These are phyloP conservation scores for Ephemerocybe angulata DNA, from an alignment of 768 basidiomycete species.

Conservation along the genomic window DNA sequence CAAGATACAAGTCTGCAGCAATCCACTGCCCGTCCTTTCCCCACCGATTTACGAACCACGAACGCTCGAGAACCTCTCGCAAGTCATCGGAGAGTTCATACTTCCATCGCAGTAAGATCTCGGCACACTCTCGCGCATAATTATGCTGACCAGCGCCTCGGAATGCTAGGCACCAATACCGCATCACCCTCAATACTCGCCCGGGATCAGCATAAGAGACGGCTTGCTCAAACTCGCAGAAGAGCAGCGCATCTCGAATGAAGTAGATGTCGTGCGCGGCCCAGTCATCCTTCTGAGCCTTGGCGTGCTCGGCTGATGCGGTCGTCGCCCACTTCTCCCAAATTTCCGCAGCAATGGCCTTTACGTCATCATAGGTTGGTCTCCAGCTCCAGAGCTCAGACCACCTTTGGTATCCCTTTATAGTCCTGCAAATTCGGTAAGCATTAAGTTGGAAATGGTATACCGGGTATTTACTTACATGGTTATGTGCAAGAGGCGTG, in stretches of 20 bases:
- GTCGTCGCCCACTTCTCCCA: not conserved
- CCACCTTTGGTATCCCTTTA: not conserved
- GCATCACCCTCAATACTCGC: conserved; percentile 22
- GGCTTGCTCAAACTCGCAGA: conserved; percentile 25
- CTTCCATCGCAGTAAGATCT: conserved; percentile 17
- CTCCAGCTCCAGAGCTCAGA: not conserved
- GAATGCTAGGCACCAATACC: conserved; percentile 24
- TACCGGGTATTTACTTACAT: conserved; percentile 15
- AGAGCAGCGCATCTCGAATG: conserved; percentile 26
- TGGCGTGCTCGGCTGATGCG: not conserved
- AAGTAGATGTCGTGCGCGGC: conserved; percentile 22
- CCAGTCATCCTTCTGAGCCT: not conserved
- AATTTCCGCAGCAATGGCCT: not conserved
- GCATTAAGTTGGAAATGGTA: not conserved
- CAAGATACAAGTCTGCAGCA: conserved; percentile 26
- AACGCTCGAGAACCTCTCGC: conserved; percentile 15
- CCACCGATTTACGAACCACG: conserved; percentile 28
- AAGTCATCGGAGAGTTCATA: conserved; percentile 16
- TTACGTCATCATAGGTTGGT: not conserved
- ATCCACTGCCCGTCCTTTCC: conserved; percentile 23
- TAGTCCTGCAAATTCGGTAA: not conserved
- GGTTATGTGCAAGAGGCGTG: conserved; percentile 19
- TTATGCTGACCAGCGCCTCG: conserved; percentile 30
- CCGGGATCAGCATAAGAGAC: conserved; percentile 28
- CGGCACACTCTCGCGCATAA: conserved; percentile 26